A percentile compares a stretch with the other conserved stretches of the same genome.
phyloP scores from a whole-genome alignment of 257 asterid species.

The Solanum ossicruentum region DNA sequence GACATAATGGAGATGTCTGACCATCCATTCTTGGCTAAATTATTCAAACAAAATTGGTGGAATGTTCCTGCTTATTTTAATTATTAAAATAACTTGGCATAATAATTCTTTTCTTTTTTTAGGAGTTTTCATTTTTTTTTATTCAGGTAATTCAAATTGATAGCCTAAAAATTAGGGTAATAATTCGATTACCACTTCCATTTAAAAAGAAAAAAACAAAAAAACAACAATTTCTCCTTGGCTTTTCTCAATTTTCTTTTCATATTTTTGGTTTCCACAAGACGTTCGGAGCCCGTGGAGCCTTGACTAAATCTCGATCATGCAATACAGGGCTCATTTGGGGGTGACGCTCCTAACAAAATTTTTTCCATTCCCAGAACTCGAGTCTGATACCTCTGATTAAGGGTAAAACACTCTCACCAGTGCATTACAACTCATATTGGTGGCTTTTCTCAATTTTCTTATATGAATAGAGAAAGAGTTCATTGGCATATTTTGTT shows the following conservation, averaged over 20 bases:
- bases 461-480: neutral
- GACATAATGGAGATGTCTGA: slow-evolving; percentile 35
- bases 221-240: too few relatives aligned
- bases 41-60: slow-evolving; percentile 13
- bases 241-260: too few relatives aligned
- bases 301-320: too few relatives aligned
- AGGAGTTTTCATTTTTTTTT: neutral
- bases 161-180: neutral
- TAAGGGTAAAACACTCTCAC: too few relatives aligned
- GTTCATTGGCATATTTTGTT: neutral
- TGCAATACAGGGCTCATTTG: too few relatives aligned
- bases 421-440: too few relatives aligned
- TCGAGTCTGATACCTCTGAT: too few relatives aligned
- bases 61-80: neutral
- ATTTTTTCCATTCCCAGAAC: too few relatives aligned
- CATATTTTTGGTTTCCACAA: rapidly evolving
- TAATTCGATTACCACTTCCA: neutral
- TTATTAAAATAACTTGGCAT: neutral
- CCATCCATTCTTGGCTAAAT: slow-evolving; percentile 20
- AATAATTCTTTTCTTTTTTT: neutral
- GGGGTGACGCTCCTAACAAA: too few relatives aligned
- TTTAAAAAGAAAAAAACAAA: too few relatives aligned
- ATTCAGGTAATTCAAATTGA: neutral
- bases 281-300: too few relatives aligned
- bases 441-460: too few relatives aligned